phyloP scores from a whole-genome alignment of 192 early-diverging fungal species.

The Rhizophagus prolifer region DNA sequence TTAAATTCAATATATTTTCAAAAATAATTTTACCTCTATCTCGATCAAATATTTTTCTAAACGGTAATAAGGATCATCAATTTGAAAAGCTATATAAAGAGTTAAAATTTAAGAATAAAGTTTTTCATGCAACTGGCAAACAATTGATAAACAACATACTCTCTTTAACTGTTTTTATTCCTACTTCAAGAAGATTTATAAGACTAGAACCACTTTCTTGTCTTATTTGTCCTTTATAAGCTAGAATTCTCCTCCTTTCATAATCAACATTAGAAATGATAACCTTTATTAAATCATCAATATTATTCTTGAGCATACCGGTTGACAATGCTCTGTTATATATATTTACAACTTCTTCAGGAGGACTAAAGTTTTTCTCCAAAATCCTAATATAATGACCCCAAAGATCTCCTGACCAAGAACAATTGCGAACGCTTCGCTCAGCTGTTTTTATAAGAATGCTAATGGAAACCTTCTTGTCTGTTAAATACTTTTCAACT shows the following conservation, averaged over 20 bases:
- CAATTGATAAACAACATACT: constrained; percentile 25
- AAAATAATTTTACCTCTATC: constrained; percentile 33
- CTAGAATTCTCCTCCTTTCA: constrained; percentile 36
- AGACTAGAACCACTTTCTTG: constrained; percentile 31
- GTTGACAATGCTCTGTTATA: constrained; percentile 33
- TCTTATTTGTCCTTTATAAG: constrained; percentile 15
- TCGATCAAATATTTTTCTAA: constrained; percentile 42
- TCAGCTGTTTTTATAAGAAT: constrained; percentile 37
- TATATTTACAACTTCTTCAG: constrained; percentile 11
- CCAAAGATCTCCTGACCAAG: constrained; percentile 71
- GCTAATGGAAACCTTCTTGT: constrained; percentile 9
- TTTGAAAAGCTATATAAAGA: constrained; percentile 29
- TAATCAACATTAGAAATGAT: constrained; percentile 40
- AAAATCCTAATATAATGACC: constrained; percentile 18
- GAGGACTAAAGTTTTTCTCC: neutral
- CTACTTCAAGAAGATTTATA: constrained; percentile 34
- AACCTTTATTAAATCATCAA: constrained; percentile 42
- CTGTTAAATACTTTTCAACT: constrained; percentile 53
- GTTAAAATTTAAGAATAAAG: neutral
- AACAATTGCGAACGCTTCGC: constrained; percentile 68
- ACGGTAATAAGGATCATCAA: constrained; percentile 43
- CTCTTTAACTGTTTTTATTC: constrained; percentile 28
- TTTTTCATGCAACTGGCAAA: neutral
- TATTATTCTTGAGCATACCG: constrained; percentile 24
- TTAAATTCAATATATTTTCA: neutral